phyloP scores from a whole-genome alignment of 345 rosid species.

The Rhodamnia rubescens region DNA sequence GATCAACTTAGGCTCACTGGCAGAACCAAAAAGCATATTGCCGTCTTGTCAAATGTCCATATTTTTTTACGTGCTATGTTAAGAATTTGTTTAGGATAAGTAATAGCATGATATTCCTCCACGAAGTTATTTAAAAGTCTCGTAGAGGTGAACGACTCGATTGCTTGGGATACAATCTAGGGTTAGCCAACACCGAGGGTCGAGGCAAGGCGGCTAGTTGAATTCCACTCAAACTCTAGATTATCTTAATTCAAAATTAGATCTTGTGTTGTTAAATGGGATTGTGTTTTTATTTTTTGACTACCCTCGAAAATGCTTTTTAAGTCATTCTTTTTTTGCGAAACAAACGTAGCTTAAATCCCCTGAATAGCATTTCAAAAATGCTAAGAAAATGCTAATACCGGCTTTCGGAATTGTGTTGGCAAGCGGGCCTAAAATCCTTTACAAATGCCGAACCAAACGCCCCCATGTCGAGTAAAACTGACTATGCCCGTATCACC shows the following conservation, averaged over 20 bases:
- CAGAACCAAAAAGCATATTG: not conserved
- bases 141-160: not conserved
- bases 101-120: not conserved
- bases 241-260: too few species aligned
- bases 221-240: too few species aligned
- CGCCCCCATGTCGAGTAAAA: rapidly evolving
- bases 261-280: too few species aligned
- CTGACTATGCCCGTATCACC: rapidly evolving
- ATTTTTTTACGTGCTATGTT: not conserved
- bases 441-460: not conserved
- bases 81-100: not conserved
- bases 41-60: not conserved
- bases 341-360: too few species aligned
- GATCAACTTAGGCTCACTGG: not conserved
- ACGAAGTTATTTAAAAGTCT: not conserved
- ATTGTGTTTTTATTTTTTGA: not conserved
- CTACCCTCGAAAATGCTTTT: not conserved
- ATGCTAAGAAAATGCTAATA: too few species aligned
- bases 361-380: too few species aligned
- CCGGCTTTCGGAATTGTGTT: not conserved
- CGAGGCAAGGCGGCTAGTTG: too few species aligned
- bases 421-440: not conserved
- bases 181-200: not conserved
- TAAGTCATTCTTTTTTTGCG: not conserved
- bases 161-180: not conserved